These are phyloP conservation scores for Aspergillus nidulans DNA, from an alignment of 495 filamentous ascomycete species.

Conservation along the genomic window DNA sequence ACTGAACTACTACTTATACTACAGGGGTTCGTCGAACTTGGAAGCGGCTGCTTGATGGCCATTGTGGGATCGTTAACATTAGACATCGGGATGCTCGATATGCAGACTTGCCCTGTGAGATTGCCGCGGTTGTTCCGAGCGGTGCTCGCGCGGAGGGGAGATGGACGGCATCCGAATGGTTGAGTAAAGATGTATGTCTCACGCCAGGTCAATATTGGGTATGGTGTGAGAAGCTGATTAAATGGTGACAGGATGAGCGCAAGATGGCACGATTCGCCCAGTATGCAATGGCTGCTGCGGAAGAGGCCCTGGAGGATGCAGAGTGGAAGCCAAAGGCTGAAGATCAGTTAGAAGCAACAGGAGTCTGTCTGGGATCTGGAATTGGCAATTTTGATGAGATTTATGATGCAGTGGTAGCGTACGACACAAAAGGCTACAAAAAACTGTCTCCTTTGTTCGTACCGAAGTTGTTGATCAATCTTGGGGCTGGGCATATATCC, in stretches of 20 bases:
- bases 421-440: constrained; percentile 74
- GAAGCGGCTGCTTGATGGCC: constrained; percentile 70
- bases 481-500: constrained; percentile 89
- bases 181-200: constrained; percentile 50
- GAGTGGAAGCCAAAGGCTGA: constrained; percentile 64
- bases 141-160: constrained; percentile 52
- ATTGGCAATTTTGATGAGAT: constrained; percentile 92
- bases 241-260: constrained; percentile 56
- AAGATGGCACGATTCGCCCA: constrained; percentile 90
- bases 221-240: neutral
- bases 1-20: neutral
- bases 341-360: constrained; percentile 64
- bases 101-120: constrained; percentile 68
- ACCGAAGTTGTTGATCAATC: constrained; percentile 86
- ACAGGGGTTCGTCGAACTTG: constrained; percentile 71
- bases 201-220: neutral
- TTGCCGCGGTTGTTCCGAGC: constrained; percentile 76
- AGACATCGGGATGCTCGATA: constrained; percentile 54
- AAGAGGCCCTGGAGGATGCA: constrained; percentile 83
- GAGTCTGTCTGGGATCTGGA: constrained; percentile 90
- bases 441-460: constrained; percentile 93
- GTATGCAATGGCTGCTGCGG: constrained; percentile 81
- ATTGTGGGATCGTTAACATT: constrained; percentile 75
- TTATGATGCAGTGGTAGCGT: constrained; percentile 74
- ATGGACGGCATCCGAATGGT: constrained; percentile 77